Conservation (phyloP, 2,329 filamentous ascomycete species). For the Zarea fungicola region DNA sequence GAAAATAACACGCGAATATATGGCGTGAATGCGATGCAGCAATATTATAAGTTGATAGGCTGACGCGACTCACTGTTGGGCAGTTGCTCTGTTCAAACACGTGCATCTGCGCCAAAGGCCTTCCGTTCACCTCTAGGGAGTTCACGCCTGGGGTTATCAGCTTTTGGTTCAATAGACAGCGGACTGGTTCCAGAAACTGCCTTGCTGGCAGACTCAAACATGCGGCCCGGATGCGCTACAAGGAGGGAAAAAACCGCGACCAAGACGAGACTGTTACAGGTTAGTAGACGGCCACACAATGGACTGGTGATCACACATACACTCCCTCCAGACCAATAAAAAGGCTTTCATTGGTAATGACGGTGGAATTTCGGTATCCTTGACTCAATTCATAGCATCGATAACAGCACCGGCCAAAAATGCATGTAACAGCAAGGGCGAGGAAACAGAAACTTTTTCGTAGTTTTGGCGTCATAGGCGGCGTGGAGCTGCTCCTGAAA, state of each 20-base stretch:
- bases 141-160: too few relatives aligned
- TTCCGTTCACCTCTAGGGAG: too few relatives aligned
- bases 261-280: background rate
- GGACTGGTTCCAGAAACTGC: background rate
- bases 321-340: conserved; percentile 52
- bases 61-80: too few relatives aligned
- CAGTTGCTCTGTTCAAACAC: too few relatives aligned
- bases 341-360: conserved; percentile 46
- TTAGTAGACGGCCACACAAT: background rate
- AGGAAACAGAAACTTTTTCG: conserved; percentile 48
- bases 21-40: too few relatives aligned
- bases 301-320: conserved; percentile 23
- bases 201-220: background rate
- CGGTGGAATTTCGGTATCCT: conserved; percentile 49
- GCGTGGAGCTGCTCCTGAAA: conserved; percentile 19
- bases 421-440: conserved; percentile 48
- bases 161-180: background rate
- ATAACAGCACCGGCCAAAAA: conserved; percentile 58
- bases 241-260: background rate
- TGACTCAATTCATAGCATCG: conserved; percentile 60
- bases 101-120: too few relatives aligned
- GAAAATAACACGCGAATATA: too few relatives aligned
- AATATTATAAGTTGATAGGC: too few relatives aligned
- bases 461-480: conserved; percentile 20
- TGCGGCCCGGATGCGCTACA: background rate